Conservation (phyloP, 306 rosid species). For the Inga leiocalycina region DNA sequence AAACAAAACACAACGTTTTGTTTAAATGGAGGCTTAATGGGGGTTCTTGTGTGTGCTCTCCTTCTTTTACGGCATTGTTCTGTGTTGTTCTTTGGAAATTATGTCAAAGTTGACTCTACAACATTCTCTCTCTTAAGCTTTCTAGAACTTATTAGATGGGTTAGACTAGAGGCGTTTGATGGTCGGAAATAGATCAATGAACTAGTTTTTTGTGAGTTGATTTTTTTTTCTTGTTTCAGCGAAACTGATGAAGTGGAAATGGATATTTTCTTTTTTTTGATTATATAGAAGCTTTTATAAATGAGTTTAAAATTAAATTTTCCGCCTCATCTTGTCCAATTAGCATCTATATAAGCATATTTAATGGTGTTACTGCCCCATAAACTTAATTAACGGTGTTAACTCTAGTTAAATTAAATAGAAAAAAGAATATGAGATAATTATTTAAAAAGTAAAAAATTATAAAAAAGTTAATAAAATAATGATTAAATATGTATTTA, state of each 20-base stretch:
- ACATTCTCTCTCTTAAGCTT: neutral
- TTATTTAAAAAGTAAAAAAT: too few relatives aligned
- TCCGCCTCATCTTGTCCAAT: too few relatives aligned
- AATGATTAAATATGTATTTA: too few relatives aligned
- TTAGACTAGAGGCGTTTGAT: neutral
- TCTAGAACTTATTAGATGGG: neutral
- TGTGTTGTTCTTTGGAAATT: neutral
- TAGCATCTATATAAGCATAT: too few relatives aligned
- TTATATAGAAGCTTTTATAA: too few relatives aligned
- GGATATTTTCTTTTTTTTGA: constrained; percentile 19
- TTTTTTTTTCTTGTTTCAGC: constrained; percentile 45
- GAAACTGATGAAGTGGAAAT: constrained; percentile 55
- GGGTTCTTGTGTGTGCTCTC: neutral
- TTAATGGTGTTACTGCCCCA: too few relatives aligned
- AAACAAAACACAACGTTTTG: too few relatives aligned
- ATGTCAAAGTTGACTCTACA: neutral
- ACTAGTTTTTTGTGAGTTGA: neutral
- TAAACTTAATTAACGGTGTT: too few relatives aligned
- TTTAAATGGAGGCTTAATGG: neutral
- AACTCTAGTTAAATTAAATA: too few relatives aligned
- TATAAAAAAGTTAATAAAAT: too few relatives aligned
- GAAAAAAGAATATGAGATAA: too few relatives aligned
- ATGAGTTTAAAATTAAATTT: too few relatives aligned
- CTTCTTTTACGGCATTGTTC: constrained; percentile 12
- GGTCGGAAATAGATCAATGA: neutral